Base-by-base conservation (phyloP, 371 early-diverging fungal genomes). In the Apophysomyces elegans region DNA sequence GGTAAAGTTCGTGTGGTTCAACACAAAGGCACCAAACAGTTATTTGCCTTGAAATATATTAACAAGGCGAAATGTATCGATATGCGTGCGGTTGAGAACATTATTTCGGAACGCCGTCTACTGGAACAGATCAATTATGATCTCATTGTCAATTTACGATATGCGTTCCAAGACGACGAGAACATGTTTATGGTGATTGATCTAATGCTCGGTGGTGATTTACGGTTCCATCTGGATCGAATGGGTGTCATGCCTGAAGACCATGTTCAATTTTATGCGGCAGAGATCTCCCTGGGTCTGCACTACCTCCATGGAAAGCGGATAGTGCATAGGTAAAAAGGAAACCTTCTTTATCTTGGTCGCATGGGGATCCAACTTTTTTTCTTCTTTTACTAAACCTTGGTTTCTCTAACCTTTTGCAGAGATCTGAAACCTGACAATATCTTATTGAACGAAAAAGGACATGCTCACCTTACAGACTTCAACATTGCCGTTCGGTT, bases 371-470 rank as follows among this genome's bases (percentile, higher is more conserved):
- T 26, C 32, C 32, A 26, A 21, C 46, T 18, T 60, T 61, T 58
- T 61, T 50, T 46, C 41, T 61, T 56, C 46, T 12, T 21, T 41
- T 58, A 11, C 36, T 35, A 35, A 46, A 39, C 35, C 59, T 35
- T 64, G 12, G 37, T 38, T 65, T n/a, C 13, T 26, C 32, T 26
- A 26, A 1, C 32, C 32, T 26, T 26, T 26, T 26, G 26, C 56
- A 85, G 95, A 43, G 99, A 99, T 79, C 90, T 99, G 68, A 99
- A 99, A 70, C 99, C 99, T 0, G 99, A 98, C 73, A 99, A 99
- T 76, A 90, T 98, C 64, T 80, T 99, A 63, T 91, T 88, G 13
- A 95, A 95, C 63, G 86, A 80, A 38, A 76, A 85, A 35, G 96
- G 96, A 32, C 94, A 95, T 64, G 90, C 88, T 4, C 92, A 93